Evolutionary conservation across 2,329 filamentous ascomycete genomes (phyloP).

Genomic region (Cryphonectria japonica): DNA sequence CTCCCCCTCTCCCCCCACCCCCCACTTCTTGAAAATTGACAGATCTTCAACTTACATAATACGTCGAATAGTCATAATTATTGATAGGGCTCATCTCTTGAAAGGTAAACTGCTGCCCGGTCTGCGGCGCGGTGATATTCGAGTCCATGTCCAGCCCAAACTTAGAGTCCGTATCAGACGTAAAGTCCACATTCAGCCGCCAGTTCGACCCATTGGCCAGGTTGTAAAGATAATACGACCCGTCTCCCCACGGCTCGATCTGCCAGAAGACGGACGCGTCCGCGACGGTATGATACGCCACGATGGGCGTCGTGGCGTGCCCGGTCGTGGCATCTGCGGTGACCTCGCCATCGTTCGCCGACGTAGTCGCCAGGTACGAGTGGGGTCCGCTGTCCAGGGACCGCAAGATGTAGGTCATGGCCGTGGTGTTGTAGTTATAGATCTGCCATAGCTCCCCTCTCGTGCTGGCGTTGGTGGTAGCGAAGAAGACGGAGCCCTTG

Average conservation of each 20-base stretch:
- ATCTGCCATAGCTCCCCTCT: conserved; percentile 18
- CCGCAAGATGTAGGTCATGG: conserved; percentile 18
- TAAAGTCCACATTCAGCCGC: conserved; percentile 6
- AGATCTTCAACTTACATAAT: background rate
- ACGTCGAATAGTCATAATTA: conserved; percentile 11
- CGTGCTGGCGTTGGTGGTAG: background rate
- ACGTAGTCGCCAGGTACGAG: background rate
- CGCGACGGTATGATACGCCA: conserved; percentile 3
- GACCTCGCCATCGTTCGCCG: background rate
- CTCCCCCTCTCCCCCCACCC: background rate
- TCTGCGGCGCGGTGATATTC: conserved; percentile 15
- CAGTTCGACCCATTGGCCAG: conserved; percentile 21
- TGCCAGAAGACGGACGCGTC: conserved; percentile 22
- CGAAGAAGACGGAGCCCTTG: conserved; percentile 12
- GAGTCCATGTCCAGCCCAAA: conserved; percentile 1
- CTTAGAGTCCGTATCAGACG: background rate
- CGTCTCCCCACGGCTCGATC: conserved; percentile 18
- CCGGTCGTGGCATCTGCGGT: background rate
- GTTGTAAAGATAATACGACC: conserved; percentile 19
- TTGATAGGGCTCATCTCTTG: conserved; percentile 11
- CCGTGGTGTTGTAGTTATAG: conserved; percentile 17
- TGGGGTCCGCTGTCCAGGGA: conserved; percentile 14
- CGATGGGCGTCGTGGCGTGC: background rate
- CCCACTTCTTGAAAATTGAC: background rate
- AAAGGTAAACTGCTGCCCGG: conserved; percentile 20